Conservation (phyloP, 768 basidiomycete species). For the Serendipita sp. region DNA sequence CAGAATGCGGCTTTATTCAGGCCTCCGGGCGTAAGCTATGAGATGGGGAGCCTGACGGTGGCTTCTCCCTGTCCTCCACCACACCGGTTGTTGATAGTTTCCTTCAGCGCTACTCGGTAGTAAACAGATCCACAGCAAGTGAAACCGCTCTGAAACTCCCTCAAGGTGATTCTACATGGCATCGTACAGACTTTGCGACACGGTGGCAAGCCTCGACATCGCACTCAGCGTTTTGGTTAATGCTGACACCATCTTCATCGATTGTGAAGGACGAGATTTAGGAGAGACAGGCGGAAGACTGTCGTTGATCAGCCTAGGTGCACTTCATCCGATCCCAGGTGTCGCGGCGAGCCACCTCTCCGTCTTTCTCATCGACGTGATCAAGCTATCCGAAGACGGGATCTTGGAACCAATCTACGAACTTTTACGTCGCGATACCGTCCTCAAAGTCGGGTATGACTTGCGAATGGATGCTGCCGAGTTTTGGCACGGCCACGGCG, state of each 20-base stretch:
- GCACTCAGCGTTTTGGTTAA: background rate
- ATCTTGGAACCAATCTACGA: background rate
- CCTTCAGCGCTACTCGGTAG: too few relatives aligned
- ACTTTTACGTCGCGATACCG: background rate
- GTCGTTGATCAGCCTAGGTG: background rate
- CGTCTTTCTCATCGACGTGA: slow-evolving; percentile 1
- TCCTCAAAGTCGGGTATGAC: background rate
- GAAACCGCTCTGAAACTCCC: too few relatives aligned
- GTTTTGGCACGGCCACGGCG: background rate
- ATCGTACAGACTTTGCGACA: background rate
- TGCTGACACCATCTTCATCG: background rate
- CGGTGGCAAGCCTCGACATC: background rate
- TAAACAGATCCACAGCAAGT: too few relatives aligned
- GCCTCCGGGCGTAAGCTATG: too few relatives aligned
- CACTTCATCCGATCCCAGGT: background rate
- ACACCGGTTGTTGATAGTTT: too few relatives aligned
- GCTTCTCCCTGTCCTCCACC: too few relatives aligned
- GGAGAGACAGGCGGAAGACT: background rate
- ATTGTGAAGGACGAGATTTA: background rate
- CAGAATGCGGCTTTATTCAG: too few relatives aligned
- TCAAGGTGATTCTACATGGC: background rate
- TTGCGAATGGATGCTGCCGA: background rate
- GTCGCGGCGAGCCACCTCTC: background rate
- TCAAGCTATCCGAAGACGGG: background rate
- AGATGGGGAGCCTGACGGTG: too few relatives aligned